Conservation (phyloP, 441 rosid species). For the Adansonia gregorii region DNA sequence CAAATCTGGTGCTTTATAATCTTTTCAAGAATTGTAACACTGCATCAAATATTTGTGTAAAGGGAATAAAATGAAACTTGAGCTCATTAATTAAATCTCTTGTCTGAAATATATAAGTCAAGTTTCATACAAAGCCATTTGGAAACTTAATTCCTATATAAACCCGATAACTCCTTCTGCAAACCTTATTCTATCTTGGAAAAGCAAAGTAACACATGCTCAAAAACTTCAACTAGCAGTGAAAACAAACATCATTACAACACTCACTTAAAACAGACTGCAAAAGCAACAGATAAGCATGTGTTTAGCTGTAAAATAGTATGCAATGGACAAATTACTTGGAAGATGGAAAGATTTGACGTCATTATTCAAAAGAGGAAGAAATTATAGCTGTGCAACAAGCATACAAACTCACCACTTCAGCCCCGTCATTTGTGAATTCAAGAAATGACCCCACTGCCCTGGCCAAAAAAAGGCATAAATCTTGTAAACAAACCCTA, state of each 20-base stretch:
- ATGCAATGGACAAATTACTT: slow-evolving; percentile 14
- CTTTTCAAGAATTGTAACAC: background rate
- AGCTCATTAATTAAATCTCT: slow-evolving; percentile 12
- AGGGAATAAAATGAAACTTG: slow-evolving; percentile 2
- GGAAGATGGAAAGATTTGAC: background rate
- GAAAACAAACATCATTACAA: slow-evolving; percentile 4
- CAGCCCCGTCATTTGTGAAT: slow-evolving; percentile 79
- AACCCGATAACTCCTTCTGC: background rate
- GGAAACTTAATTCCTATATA: slow-evolving; percentile 6
- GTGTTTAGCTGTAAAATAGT: background rate
- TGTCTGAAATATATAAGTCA: background rate
- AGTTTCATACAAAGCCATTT: background rate
- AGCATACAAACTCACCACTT: slow-evolving; percentile 70
- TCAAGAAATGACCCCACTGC: slow-evolving; percentile 98
- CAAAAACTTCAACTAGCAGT: background rate
- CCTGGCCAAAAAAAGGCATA: slow-evolving; percentile 49
- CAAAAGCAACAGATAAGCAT: slow-evolving; percentile 3
- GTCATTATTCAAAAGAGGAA: background rate
- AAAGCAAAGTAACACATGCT: background rate
- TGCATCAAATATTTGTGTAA: background rate
- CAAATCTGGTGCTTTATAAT: slow-evolving; percentile 1
- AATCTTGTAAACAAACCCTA: slow-evolving; percentile 25
- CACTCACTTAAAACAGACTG: slow-evolving; percentile 9
- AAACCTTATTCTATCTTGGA: slow-evolving; percentile 18
- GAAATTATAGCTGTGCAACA: background rate